phyloP scores from a whole-genome alignment of 805 yeast genomes.

The Candida easanensis region DNA sequence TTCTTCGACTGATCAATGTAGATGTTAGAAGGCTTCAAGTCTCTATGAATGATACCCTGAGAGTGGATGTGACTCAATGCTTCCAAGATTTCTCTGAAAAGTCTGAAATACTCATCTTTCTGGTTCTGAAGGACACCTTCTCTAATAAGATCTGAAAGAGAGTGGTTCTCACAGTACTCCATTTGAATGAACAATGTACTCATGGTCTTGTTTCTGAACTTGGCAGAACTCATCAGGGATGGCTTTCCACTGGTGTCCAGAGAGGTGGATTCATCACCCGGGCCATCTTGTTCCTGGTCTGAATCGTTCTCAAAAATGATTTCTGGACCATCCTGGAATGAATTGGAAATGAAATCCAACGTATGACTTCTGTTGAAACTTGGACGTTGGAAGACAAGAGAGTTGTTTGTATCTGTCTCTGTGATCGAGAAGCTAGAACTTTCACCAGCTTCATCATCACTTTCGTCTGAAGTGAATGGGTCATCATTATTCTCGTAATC shows the following conservation, averaged over 20 bases:
- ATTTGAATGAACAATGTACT: slow-evolving; percentile 91
- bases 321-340: slow-evolving; percentile 50
- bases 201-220: slow-evolving; percentile 31
- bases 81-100: slow-evolving; percentile 82
- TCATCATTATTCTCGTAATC: slow-evolving; percentile 30
- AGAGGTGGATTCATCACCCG: slow-evolving; percentile 25
- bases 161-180: slow-evolving; percentile 97
- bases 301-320: slow-evolving; percentile 48
- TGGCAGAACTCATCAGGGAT: slow-evolving; percentile 19
- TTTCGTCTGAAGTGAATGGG: slow-evolving; percentile 31
- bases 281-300: slow-evolving; percentile 23
- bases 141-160: slow-evolving; percentile 76
- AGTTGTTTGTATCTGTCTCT: slow-evolving; percentile 8
- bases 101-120: slow-evolving; percentile 84
- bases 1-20: slow-evolving; percentile 89
- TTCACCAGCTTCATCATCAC: slow-evolving; percentile 12
- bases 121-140: slow-evolving; percentile 68
- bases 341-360: slow-evolving; percentile 69
- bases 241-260: slow-evolving; percentile 12
- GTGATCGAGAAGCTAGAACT: slow-evolving; percentile 5
- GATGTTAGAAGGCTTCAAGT: slow-evolving; percentile 91
- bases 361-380: slow-evolving; percentile 32
- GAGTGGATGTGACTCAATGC: slow-evolving; percentile 89
- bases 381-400: slow-evolving; percentile 23
- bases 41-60: slow-evolving; percentile 93